Percentiles rank a stretch among this genome's conserved stretches.
Conservation (phyloP, 352 stramenopile genomes). For the Hyaloperonospora arabidopsidis region DNA sequence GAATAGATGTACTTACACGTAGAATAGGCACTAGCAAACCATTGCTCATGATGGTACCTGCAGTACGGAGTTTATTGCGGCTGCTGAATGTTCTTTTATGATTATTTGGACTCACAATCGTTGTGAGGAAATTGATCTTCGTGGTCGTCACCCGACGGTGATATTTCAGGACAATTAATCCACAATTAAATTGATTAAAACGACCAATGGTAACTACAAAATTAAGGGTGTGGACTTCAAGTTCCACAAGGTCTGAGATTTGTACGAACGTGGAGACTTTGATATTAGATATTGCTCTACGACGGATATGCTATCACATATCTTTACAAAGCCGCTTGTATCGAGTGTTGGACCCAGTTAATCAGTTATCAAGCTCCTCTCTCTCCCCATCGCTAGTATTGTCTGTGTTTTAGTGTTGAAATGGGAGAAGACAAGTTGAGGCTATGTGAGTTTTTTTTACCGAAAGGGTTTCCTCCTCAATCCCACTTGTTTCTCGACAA, state of each 20-base stretch:
- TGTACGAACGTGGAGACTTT: not conserved
- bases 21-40: conserved; percentile 3
- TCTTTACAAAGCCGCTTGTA: conserved; percentile 2
- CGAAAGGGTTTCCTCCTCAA: no score
- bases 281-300: not conserved
- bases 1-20: conserved; percentile 9
- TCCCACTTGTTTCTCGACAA: no score
- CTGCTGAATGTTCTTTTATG: conserved; percentile 8
- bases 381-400: no score
- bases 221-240: conserved; percentile 1
- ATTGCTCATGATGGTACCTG: conserved; percentile 6
- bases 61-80: conserved; percentile 6
- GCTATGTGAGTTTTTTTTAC: no score
- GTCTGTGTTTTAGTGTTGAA: no score
- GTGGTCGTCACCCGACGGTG: not conserved
- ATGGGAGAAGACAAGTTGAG: no score
- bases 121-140: not conserved
- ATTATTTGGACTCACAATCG: conserved; percentile 11
- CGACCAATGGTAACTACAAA: conserved; percentile 1
- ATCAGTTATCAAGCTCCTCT: no score
- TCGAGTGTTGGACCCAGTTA: no score
- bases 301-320: conserved; percentile 1
- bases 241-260: conserved; percentile 3
- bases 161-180: not conserved
- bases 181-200: conserved; percentile 2